Evolutionary conservation across 345 rosid species (phyloP).

Genomic region (Excoecaria cochinchinensis): DNA sequence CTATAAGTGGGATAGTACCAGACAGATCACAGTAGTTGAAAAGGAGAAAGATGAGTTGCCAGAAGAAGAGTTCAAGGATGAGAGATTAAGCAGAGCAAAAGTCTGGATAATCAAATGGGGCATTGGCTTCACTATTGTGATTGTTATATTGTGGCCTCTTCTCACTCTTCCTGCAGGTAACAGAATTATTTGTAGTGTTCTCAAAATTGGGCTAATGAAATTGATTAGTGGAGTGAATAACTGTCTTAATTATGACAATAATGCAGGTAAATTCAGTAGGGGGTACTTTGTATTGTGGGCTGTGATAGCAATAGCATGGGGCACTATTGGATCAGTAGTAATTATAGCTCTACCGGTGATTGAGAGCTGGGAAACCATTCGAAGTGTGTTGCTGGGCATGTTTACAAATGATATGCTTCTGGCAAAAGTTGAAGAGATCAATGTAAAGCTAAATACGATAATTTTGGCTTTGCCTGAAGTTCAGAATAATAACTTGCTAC

Average conservation of each 20-base stretch:
- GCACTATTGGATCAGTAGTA: conserved; percentile 65
- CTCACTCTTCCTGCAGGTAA: conserved; percentile 81
- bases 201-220: too few relatives aligned
- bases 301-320: conserved; percentile 80
- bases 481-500: conserved; percentile 52
- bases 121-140: conserved; percentile 61
- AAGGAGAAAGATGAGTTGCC: conserved; percentile 51
- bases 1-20: conserved; percentile 82
- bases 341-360: conserved; percentile 64
- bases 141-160: conserved; percentile 74
- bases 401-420: conserved; percentile 71
- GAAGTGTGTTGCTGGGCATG: conserved; percentile 58
- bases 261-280: conserved; percentile 55
- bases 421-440: conserved; percentile 62
- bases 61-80: conserved; percentile 68
- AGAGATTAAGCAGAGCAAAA: conserved; percentile 65
- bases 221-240: too few relatives aligned
- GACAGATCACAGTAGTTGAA: conserved; percentile 76
- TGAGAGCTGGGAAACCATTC: conserved; percentile 82
- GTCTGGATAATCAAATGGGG: conserved; percentile 90
- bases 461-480: conserved; percentile 70
- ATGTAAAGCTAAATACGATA: conserved; percentile 47
- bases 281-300: conserved; percentile 96
- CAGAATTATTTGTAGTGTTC: too few relatives aligned
- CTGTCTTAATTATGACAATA: too few relatives aligned